Conservation (phyloP, 1,139 yeast species). For the Geotrichum klebahnii region DNA sequence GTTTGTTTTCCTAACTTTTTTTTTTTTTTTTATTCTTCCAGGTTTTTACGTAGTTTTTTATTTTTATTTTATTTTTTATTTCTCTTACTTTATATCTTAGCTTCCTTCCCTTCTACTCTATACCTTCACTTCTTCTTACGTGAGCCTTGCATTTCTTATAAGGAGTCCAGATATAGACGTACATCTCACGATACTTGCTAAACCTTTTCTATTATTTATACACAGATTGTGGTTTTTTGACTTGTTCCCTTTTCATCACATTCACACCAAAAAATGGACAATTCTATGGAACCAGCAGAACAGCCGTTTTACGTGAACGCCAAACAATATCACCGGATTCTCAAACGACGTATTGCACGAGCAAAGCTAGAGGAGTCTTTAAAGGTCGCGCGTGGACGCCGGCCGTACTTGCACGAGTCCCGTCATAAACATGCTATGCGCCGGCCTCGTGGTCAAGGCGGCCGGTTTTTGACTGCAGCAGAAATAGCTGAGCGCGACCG, state of each 20-base stretch:
- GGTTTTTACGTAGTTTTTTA: no score
- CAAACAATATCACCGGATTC: conserved; percentile 90
- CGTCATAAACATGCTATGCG: conserved; percentile 99
- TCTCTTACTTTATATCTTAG: no score
- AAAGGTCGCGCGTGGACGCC: conserved; percentile 82
- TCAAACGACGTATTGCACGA: conserved; percentile 88
- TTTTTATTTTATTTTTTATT: no score
- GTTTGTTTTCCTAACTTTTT: no score
- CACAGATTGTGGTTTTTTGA: background rate
- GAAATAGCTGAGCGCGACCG: conserved; percentile 85
- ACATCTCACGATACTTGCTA: no score
- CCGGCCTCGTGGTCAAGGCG: conserved; percentile 98
- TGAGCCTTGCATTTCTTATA: no score
- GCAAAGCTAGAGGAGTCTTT: conserved; percentile 88
- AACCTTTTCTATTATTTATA: no score
- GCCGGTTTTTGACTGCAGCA: conserved; percentile 91
- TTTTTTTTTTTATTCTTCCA: no score
- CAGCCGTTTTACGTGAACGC: conserved; percentile 98
- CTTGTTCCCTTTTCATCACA: background rate
- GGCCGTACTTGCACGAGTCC: conserved; percentile 93
- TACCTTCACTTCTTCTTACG: no score
- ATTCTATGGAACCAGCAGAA: conserved; percentile 45
- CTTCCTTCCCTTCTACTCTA: no score
- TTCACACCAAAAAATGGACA: conserved; percentile 17
- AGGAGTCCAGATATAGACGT: background rate